phyloP scores from a whole-genome alignment of 148 eudicot species.

The Rhododendron simsii region DNA sequence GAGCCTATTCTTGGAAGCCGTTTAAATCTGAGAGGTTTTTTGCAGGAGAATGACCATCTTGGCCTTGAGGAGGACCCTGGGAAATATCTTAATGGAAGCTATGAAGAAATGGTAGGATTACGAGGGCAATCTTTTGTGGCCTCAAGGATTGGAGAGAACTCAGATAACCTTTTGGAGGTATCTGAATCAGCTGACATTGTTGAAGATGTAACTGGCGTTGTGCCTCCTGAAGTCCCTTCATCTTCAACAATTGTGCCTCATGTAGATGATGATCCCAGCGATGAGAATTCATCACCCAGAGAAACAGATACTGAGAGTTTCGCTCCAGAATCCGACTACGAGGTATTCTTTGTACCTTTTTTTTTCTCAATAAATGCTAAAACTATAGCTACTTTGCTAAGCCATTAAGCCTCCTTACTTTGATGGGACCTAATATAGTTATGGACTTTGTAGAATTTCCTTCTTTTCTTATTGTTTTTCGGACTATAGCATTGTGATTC shows the following conservation, averaged over 20 bases:
- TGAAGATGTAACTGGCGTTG: slow-evolving; percentile 46
- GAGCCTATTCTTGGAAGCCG: slow-evolving; percentile 20
- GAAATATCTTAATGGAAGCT: slow-evolving; percentile 15
- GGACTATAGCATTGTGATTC: background rate
- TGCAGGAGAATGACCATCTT: slow-evolving; percentile 15
- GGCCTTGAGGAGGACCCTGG: slow-evolving; percentile 15
- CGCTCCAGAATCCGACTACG: slow-evolving; percentile 29
- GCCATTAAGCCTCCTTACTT: background rate
- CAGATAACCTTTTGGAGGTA: slow-evolving; percentile 14
- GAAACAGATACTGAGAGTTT: slow-evolving; percentile 34
- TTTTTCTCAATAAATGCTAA: background rate
- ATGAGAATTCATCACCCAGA: slow-evolving; percentile 30
- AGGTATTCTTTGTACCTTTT: slow-evolving; percentile 32
- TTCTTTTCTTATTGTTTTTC: background rate
- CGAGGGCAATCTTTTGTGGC: background rate
- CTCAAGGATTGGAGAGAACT: background rate
- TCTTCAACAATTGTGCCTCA: slow-evolving; percentile 32
- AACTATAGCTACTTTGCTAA: background rate
- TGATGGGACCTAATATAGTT: background rate
- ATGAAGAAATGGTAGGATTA: slow-evolving; percentile 12
- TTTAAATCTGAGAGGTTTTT: slow-evolving; percentile 17
- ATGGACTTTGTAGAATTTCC: background rate
- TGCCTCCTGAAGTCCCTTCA: slow-evolving; percentile 28
- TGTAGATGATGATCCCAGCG: slow-evolving; percentile 31
- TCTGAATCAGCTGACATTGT: slow-evolving; percentile 39